Evolutionary conservation across 2,329 filamentous ascomycete species (phyloP), one percentile per base, ranked within the genome.

Genomic region (Fusarium sp.): DNA sequence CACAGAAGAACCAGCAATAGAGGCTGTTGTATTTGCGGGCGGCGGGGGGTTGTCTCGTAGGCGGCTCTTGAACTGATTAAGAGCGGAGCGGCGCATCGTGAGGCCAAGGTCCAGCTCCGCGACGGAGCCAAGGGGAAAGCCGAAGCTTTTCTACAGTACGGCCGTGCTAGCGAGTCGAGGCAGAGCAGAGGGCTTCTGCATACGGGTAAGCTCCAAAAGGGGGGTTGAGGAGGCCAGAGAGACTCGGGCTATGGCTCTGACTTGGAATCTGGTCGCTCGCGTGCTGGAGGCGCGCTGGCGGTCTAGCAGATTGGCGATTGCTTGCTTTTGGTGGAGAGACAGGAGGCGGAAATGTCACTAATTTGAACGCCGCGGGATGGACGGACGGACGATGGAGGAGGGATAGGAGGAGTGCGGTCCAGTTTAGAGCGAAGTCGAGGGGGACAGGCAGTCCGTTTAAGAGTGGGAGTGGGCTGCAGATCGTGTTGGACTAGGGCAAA

Each of bases 301-400:
- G 71, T 71, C 61, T 65, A 68, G 71, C 44, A 71, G 54, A 47
- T 61, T 65, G 59, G 47, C 55, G 53, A 58, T 67, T 42, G 48
- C 71, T 77, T 75, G 68, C 74, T 75, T 76, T 76, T 66, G 56
- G 56, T 64, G 55, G 53, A 71, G 66, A 77, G 67, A 77, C 75
- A 78, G 62, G 67, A 58, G 65, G 48, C 50, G 47, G 55, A 57
- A 65, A 61, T 73, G 70, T 71, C 68, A 74, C 71, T 72, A 63
- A 68, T 70, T 60, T 61, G 63, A 56, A 51, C 48, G 57, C 56
- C 44, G 54, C 58, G 66, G 31, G 69, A 58, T 36, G 65, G 65
- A 71, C 36, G 66, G n/a, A n/a, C n/a, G n/a, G n/a, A n/a, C n/a
- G n/a, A n/a, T n/a, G n/a, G 58, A 33, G 65, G 58, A 63, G 56